Evolutionary conservation across 2,329 filamentous ascomycete species (phyloP), one percentile per base, ranked within the genome.

Genomic region (Sarocladiaceae sp.): DNA sequence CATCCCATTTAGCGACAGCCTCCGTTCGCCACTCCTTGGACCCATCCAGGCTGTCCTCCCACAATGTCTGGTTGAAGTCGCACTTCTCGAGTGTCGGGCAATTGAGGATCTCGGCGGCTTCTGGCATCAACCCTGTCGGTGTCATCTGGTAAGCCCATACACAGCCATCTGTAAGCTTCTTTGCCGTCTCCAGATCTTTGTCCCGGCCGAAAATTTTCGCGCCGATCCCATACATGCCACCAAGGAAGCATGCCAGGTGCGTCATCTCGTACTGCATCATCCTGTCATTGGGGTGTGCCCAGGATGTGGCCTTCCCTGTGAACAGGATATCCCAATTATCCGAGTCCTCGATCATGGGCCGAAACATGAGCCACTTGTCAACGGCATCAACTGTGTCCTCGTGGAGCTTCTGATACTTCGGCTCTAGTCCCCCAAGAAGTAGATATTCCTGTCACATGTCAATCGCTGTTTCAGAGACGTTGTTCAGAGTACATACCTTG

Each of bases 371-470:
- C 60, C 85, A 75, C 51, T 88, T 73, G 51, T 85, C 84, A 27
- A 83, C 78, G 0, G 80, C 80, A 4, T 83, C 76, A 23, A 83
- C 76, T 3, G 80, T 76, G 46, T 76, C 77, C 47, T 83, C 72
- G 58, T 94, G 88, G 64, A 95, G 76, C 16, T 73, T 74, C 48
- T 74, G 70, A 61, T 94, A 94, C 58, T 88, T 85, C 23, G 73
- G 66, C 50, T 83, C 78, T 2, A 81, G 70, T 1, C 88, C 89
- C 46, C 87, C 86, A 2, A 95, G 75, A 4, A 95, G 74, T 11
- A 93, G 66, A 56, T 83, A 85, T 56, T 68, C 56, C 37, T 41
- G 13, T n/a, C 13, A 29, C n/a, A 12, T 4, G 15, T 41, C 12
- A 41, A 24, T 16, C 12, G 5, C 7, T 27, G 23, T 16, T 19